These are phyloP conservation scores for Elaeagnus macrophylla DNA, from an alignment of 306 rosid genomes.

Conservation along the genomic window DNA sequence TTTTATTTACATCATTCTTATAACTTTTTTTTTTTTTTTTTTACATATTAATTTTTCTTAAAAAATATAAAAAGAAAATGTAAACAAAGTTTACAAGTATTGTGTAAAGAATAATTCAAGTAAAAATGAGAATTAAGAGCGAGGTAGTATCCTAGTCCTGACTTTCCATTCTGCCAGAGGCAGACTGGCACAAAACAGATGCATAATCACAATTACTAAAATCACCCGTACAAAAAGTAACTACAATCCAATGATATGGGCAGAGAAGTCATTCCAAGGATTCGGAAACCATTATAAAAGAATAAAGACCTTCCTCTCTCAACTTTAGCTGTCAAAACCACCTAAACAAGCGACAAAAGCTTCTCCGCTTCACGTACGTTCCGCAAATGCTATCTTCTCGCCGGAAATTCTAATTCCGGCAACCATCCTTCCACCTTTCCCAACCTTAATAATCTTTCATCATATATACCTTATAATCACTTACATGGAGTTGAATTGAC, in stretches of 20 bases:
- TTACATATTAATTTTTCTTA: too few relatives aligned
- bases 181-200: too few relatives aligned
- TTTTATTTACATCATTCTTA: too few relatives aligned
- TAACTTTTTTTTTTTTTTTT: too few relatives aligned
- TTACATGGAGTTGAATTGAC: background rate
- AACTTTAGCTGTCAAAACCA: conserved; percentile 53
- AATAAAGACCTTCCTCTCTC: conserved; percentile 3
- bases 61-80: too few relatives aligned
- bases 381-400: conserved; percentile 3
- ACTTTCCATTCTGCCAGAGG: too few relatives aligned
- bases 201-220: too few relatives aligned
- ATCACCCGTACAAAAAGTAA: too few relatives aligned
- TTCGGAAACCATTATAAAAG: conserved; percentile 25
- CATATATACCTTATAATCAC: background rate
- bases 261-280: conserved; percentile 4
- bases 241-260: conserved; percentile 10
- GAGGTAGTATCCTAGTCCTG: too few relatives aligned
- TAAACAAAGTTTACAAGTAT: too few relatives aligned
- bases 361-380: background rate
- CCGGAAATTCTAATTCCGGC: conserved; percentile 25
- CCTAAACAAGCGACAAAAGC: conserved; percentile 15
- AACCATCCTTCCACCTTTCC: background rate
- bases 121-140: too few relatives aligned
- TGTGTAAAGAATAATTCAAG: too few relatives aligned
- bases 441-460: background rate